Conservation (phyloP, 1,284 basidiomycete species). For the Ustilago esculenta region DNA sequence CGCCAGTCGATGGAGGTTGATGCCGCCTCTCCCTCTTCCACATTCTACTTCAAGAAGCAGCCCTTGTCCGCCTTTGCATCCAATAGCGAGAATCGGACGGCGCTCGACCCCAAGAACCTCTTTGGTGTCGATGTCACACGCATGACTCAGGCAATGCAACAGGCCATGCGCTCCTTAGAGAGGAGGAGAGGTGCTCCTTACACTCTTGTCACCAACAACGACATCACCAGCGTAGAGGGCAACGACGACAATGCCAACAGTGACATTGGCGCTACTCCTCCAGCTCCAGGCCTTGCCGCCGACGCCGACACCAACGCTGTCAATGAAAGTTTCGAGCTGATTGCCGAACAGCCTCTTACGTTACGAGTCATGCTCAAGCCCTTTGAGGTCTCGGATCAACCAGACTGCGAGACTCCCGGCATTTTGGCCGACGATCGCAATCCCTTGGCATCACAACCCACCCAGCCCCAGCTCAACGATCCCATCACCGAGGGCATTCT, state of each 20-base stretch:
- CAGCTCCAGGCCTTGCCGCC: slow-evolving; percentile 20
- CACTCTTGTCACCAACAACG: slow-evolving; percentile 46
- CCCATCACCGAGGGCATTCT: slow-evolving; percentile 44
- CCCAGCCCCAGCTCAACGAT: slow-evolving; percentile 29
- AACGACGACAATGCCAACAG: slow-evolving; percentile 35
- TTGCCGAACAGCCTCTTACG: slow-evolving; percentile 47
- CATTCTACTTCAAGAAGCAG: slow-evolving; percentile 22
- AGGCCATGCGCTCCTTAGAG: slow-evolving; percentile 45
- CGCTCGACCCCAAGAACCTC: slow-evolving; percentile 36
- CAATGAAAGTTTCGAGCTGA: slow-evolving; percentile 50
- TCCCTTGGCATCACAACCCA: slow-evolving; percentile 23
- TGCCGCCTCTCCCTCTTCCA: slow-evolving; percentile 12
- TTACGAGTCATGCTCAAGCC: slow-evolving; percentile 50
- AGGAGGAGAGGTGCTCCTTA: slow-evolving; percentile 41
- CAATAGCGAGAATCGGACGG: slow-evolving; percentile 6
- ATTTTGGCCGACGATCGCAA: slow-evolving; percentile 29
- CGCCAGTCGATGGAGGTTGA: slow-evolving; percentile 15
- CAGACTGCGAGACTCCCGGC: slow-evolving; percentile 37
- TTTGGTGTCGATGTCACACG: slow-evolving; percentile 43
- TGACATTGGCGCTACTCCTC: slow-evolving; percentile 26
- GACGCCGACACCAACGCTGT: slow-evolving; percentile 34
- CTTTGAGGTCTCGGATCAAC: slow-evolving; percentile 40
- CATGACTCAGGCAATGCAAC: slow-evolving; percentile 46
- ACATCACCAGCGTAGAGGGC: slow-evolving; percentile 22
- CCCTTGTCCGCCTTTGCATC: slow-evolving; percentile 13